Base-by-base conservation (phyloP, 768 basidiomycete genomes). In the Porphyrellus cyaneotinctus region DNA sequence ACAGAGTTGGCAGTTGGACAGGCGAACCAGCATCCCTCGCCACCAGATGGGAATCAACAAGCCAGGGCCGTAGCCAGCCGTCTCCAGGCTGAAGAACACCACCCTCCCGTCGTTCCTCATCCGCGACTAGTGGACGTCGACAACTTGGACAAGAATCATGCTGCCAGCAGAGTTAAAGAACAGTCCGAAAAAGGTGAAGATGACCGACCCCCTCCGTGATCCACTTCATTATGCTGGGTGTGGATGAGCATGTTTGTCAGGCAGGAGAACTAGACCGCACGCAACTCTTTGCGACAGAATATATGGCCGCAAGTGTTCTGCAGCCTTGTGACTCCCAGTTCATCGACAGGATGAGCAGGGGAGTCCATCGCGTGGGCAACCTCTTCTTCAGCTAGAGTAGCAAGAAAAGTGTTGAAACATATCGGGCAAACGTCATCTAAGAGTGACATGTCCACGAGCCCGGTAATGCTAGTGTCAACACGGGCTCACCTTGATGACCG, bases 211-310 rank as follows among this genome's bases (percentile, higher is more conserved):
- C 81, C 45, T 77, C 77, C 22, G 59, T 64, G 33, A 86, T 74
- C 86, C 86, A 88, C 56, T 78, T 80, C 7, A 74, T 73, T 44
- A 88, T 84, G 65, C 85, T 87, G 55, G 50, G 30, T n/a, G 35
- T 33, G 49, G n/a, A 47, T 65, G 24, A 65, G 61, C 51, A 56
- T 50, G 51, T 24, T 30, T 50, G 35, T 42, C 38, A 50, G 37
- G 36, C n/a, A 30, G 44, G 18, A 49, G 37, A 38, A 51, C 42
- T 14, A 45, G 37, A 58, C 18, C 13, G 61, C 65, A 71, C 71
- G 70, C 64, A 74, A 91, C 89, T 91, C 89, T 73, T 81, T 82
- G 59, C 87, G 78, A 65, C 89, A 91, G 62, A 91, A 91, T n/a
- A 86, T 59, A 64, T 92, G 89, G 14, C 81, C 77, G 57, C 83